Percentiles rank a stretch among this genome's conserved stretches.
Evolutionary conservation across 352 stramenopile genomes (phyloP).

Genomic region (Sclerospora graminicola): DNA sequence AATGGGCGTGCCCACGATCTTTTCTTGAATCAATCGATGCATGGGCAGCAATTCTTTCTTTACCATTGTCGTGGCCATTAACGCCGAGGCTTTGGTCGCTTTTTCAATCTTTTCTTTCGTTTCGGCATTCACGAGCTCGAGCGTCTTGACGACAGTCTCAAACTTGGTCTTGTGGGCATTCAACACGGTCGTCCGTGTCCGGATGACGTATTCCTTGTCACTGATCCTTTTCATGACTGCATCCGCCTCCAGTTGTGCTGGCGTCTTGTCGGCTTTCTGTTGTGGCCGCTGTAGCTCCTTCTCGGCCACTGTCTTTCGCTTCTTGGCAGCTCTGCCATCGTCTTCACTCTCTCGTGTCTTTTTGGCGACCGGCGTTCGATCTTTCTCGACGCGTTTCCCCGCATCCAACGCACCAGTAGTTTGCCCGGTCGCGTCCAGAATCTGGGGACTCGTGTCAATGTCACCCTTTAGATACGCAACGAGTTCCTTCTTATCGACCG

Average conservation of each 20-base stretch:
- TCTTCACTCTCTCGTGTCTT: slow-evolving; percentile 5
- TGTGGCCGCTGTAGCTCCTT: slow-evolving; percentile 10
- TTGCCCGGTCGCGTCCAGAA: slow-evolving; percentile 24
- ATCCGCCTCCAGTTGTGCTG: slow-evolving; percentile 25
- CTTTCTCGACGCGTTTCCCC: slow-evolving; percentile 3
- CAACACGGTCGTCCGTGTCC: slow-evolving; percentile 64
- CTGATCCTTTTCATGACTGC: slow-evolving; percentile 48
- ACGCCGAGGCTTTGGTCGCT: slow-evolving; percentile 52
- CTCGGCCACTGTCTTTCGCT: slow-evolving; percentile 15
- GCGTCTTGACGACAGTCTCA: slow-evolving; percentile 68
- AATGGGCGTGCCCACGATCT: slow-evolving; percentile 80
- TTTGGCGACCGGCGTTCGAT: slow-evolving; percentile 4
- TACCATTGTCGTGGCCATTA: slow-evolving; percentile 25
- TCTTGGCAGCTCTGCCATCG: slow-evolving; percentile 28
- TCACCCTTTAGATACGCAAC: slow-evolving; percentile 78
- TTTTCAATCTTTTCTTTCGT: slow-evolving; percentile 85
- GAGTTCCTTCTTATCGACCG: slow-evolving; percentile 83
- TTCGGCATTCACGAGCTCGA: slow-evolving; percentile 74
- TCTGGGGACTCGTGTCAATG: slow-evolving; percentile 70
- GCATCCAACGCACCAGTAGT: background rate
- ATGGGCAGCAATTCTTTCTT: slow-evolving; percentile 66
- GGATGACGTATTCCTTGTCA: slow-evolving; percentile 54
- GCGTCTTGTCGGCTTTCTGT: slow-evolving; percentile 31
- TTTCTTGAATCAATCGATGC: slow-evolving; percentile 56
- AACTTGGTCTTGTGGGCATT: slow-evolving; percentile 76